phyloP scores from a whole-genome alignment of 1,139 yeast genomes.

The Geotrichum carabidarum region DNA sequence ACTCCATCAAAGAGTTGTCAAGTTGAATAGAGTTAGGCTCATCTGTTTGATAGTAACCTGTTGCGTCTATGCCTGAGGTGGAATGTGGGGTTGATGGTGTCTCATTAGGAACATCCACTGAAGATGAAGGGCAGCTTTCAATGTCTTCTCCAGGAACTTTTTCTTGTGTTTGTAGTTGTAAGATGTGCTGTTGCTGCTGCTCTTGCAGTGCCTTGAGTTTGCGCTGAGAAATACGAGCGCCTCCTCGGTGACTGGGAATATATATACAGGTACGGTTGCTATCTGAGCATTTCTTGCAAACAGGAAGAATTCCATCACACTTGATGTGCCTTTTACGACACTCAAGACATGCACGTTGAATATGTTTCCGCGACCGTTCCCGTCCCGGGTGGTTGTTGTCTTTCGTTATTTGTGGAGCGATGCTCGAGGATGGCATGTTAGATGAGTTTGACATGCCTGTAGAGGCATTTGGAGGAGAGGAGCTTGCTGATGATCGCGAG shows the following conservation, averaged over 20 bases:
- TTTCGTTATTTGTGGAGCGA: too few relatives aligned
- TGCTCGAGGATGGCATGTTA: too few relatives aligned
- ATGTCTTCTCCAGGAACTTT: too few relatives aligned
- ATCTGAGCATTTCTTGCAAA: constrained; percentile 18
- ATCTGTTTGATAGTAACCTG: constrained; percentile 13
- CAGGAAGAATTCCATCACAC: constrained; percentile 20
- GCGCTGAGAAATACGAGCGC: constrained; percentile 17
- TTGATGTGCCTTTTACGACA: constrained; percentile 19
- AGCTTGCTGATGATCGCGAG: too few relatives aligned
- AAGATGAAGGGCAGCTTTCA: neutral
- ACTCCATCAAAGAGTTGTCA: neutral
- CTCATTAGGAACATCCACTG: neutral
- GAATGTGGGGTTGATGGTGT: neutral
- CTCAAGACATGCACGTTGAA: constrained; percentile 19
- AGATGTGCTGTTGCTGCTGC: neutral
- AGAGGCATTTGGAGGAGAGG: too few relatives aligned
- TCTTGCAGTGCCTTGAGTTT: constrained; percentile 2
- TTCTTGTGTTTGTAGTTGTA: neutral
- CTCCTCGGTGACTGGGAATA: constrained; percentile 19
- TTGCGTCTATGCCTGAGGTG: neutral
- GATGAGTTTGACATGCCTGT: too few relatives aligned
- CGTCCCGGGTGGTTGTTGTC: neutral
- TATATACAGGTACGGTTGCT: constrained; percentile 15
- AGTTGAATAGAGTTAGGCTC: constrained; percentile 4
- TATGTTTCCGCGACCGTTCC: constrained; percentile 19